A percentile compares a stretch with the other conserved stretches of the same genome.
Evolutionary conservation across 768 basidiomycete genomes (phyloP).

Genomic region (Lactarius quietus): DNA sequence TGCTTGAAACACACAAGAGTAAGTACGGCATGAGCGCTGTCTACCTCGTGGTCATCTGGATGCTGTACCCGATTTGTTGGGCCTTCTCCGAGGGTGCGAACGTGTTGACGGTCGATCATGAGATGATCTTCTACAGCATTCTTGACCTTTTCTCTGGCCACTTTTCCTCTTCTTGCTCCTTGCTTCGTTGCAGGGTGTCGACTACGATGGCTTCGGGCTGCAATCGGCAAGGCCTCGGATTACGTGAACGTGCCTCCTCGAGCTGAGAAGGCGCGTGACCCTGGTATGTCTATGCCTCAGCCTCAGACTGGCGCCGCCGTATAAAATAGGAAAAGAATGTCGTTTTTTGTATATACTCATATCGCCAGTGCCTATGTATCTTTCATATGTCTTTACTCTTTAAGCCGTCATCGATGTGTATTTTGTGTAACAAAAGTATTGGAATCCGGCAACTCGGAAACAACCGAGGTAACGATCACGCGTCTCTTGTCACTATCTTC

Average conservation of each 20-base stretch:
- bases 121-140: conserved; percentile 57
- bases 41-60: conserved; percentile 45
- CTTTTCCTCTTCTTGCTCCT: conserved; percentile 34
- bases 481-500: background rate
- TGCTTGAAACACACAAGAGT: background rate
- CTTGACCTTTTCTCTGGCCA: conserved; percentile 42
- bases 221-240: conserved; percentile 29
- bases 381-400: background rate
- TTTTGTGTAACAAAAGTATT: too few species aligned
- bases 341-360: background rate
- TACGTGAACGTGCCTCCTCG: background rate
- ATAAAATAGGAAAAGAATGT: background rate
- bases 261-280: background rate
- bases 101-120: conserved; percentile 45
- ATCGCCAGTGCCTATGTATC: background rate
- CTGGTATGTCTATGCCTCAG: too few species aligned
- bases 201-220: conserved; percentile 33
- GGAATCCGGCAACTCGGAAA: too few species aligned
- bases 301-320: background rate
- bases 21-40: background rate
- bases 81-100: conserved; percentile 53
- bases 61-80: conserved; percentile 58
- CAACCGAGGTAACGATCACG: background rate
- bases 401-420: background rate
- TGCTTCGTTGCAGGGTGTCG: conserved; percentile 30